Conservation (phyloP, 345 rosid species). For the Bretschneidera sinensis region DNA sequence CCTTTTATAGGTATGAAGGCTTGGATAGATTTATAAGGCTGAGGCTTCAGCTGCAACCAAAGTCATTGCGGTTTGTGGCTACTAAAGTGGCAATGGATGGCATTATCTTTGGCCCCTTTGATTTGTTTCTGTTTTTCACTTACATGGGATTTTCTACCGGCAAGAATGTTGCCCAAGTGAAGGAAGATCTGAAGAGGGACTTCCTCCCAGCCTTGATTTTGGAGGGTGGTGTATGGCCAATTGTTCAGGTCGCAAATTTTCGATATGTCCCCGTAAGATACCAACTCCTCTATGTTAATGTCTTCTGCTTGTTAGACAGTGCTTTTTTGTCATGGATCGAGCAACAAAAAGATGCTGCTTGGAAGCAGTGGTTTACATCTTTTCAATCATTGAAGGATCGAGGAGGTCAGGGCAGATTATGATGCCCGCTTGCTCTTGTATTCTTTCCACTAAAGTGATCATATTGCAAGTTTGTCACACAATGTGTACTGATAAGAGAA, state of each 20-base stretch:
- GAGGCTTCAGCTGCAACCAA: conserved; percentile 60
- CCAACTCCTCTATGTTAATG: conserved; percentile 83
- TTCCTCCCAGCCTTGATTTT: conserved; percentile 81
- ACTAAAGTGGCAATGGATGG: conserved; percentile 89
- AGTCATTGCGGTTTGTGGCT: conserved; percentile 63
- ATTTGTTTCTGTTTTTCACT: conserved; percentile 73
- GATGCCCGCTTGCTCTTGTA: conserved; percentile 13
- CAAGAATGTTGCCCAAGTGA: conserved; percentile 58
- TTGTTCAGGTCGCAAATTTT: conserved; percentile 81
- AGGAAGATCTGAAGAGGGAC: conserved; percentile 86
- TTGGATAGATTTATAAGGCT: conserved; percentile 65
- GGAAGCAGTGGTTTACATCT: conserved; percentile 81
- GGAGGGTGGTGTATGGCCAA: conserved; percentile 87
- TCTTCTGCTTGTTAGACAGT: conserved; percentile 86
- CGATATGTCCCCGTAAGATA: conserved; percentile 76
- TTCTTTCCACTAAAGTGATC: background rate
- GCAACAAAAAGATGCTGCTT: conserved; percentile 93
- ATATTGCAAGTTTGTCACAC: background rate
- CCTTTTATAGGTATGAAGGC: conserved; percentile 64
- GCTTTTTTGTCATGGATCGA: conserved; percentile 84
- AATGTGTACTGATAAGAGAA: background rate
- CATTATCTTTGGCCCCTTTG: conserved; percentile 81
- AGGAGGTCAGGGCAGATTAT: conserved; percentile 44
- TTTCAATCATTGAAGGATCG: conserved; percentile 48
- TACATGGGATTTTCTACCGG: conserved; percentile 85